Evolutionary conservation across 129 eudicot genomes (phyloP), one percentile per base, ranked within the genome.

Genomic region (Scalesia atractyloides): DNA sequence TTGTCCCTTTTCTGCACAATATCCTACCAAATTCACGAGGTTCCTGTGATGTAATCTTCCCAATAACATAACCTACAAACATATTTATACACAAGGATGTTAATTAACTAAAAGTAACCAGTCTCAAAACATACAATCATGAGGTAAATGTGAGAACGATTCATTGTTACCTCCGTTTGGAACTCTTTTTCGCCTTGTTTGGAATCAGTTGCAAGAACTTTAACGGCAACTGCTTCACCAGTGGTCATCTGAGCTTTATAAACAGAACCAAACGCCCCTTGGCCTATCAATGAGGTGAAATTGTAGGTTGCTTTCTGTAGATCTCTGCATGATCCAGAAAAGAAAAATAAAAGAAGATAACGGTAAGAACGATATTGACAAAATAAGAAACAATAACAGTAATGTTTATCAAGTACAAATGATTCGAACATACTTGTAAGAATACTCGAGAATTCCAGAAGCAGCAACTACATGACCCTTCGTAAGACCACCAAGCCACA

Each of bases 21-120:
- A 94, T 65, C 98, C 98, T 46, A 94, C 86, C 82, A 94, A 86
- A 86, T 94, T 94, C 86, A 94, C 92, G n/a, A 94, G 98, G 81
- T 94, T 94, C 49, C 98, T 79, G 81, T 94, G 98, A 86, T 94
- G 97, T 58, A 94, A 80, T 80, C 98, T 81, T 83, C 97, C 98
- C 66, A 94, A 70, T 81, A 94, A 82, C 90, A 83, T 82, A 72
- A 94, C 98, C 98, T 89, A 86, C 53, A 62, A 76, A 77, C 54
- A 41, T 47, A 61, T 41, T 34, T 58, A 60, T 37, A 49, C 39
- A 46, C 36, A 37, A 22, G 72, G 64, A 10, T 58, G 62, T n/a
- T n/a, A 30, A 19, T 33, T 37, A 57, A 48, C 22, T 51, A 41
- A 70, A 59, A 69, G 74, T 34, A 39, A 50, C 30, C 37, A 33